A percentile compares a stretch with the other conserved stretches of the same genome.
phyloP scores from a whole-genome alignment of 148 eudicot species.

The Fagopyrum esculentum region DNA sequence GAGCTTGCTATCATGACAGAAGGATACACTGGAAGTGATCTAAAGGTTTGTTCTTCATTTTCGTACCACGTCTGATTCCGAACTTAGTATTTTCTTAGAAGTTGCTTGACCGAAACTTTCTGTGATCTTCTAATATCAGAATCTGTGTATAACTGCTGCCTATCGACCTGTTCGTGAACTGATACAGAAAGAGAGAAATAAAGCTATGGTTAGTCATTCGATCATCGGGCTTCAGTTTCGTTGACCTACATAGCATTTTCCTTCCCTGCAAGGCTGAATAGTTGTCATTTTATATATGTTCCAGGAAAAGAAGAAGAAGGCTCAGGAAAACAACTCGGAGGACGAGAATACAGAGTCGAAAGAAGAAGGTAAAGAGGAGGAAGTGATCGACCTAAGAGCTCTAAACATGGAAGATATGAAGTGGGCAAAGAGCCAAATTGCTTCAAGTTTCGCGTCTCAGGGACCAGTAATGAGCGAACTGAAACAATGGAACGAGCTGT shows the following conservation, averaged over 20 bases:
- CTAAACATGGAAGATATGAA: slow-evolving; percentile 89
- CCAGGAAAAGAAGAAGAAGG: slow-evolving; percentile 58
- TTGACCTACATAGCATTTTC: not conserved
- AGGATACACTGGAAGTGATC: slow-evolving; percentile 94
- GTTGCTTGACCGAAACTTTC: not conserved
- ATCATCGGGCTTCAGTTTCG: not conserved
- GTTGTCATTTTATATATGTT: not conserved
- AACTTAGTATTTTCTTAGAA: not conserved
- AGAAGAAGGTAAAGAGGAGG: slow-evolving; percentile 44
- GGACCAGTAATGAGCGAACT: slow-evolving; percentile 78
- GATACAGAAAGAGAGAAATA: slow-evolving; percentile 67
- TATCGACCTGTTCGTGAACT: slow-evolving; percentile 94
- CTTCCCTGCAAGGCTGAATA: not conserved
- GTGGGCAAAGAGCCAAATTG: slow-evolving; percentile 92
- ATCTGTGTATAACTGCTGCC: slow-evolving; percentile 81
- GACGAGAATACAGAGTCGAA: slow-evolving; percentile 39
- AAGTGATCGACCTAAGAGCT: slow-evolving; percentile 54
- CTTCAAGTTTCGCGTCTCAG: slow-evolving; percentile 84
- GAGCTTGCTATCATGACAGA: slow-evolving; percentile 91
- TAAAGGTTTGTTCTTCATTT: slow-evolving; percentile 47
- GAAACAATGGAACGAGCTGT: slow-evolving; percentile 87
- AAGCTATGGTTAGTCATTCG: slow-evolving; percentile 49
- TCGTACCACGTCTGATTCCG: too few species aligned
- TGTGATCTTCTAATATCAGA: slow-evolving; percentile 34
- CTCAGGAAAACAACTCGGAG: slow-evolving; percentile 38